Percentiles rank a stretch among this genome's conserved stretches.
These are phyloP conservation scores for Podospora pseudoanserina DNA, from an alignment of 495 filamentous ascomycete species.

Conservation along the genomic window DNA sequence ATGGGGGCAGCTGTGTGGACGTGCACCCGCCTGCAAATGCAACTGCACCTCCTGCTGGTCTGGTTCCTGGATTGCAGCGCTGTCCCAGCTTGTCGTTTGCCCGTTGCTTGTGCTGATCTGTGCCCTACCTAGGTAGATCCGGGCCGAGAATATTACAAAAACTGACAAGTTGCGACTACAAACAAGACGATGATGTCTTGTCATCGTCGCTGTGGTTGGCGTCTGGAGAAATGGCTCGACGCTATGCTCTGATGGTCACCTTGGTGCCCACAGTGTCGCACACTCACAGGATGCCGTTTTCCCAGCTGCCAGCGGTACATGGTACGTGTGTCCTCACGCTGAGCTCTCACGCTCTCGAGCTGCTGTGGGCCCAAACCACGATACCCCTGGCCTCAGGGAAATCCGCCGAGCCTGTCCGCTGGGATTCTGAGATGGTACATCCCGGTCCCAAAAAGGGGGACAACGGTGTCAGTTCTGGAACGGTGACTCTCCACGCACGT, in stretches of 20 bases:
- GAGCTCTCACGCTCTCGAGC: slow-evolving; percentile 8
- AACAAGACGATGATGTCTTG: background rate
- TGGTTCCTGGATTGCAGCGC: slow-evolving; percentile 5
- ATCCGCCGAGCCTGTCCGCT: slow-evolving; percentile 28
- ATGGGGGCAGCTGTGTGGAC: background rate
- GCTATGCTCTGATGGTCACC: slow-evolving; percentile 12
- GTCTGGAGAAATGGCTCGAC: background rate
- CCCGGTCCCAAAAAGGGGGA: slow-evolving; percentile 23
- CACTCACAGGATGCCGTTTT: slow-evolving; percentile 20
- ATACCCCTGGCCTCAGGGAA: slow-evolving; percentile 21
- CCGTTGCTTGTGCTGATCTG: slow-evolving; percentile 8
- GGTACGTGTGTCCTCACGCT: slow-evolving; percentile 10
- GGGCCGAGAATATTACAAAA: background rate
- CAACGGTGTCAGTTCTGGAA: slow-evolving; percentile 18
- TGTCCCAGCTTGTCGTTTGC: background rate
- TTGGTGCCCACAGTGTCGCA: slow-evolving; percentile 5
- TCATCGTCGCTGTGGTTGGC: background rate
- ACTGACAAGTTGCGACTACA: background rate
- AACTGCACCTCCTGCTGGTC: slow-evolving; percentile 5
- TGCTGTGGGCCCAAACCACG: slow-evolving; percentile 7
- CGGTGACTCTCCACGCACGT: slow-evolving; percentile 15
- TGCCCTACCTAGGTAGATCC: background rate
- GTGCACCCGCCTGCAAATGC: background rate
- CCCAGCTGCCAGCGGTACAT: slow-evolving; percentile 13
- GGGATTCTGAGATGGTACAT: slow-evolving; percentile 26